Base-by-base conservation (phyloP, 306 rosid species). In the Aeschynomene evenia region DNA sequence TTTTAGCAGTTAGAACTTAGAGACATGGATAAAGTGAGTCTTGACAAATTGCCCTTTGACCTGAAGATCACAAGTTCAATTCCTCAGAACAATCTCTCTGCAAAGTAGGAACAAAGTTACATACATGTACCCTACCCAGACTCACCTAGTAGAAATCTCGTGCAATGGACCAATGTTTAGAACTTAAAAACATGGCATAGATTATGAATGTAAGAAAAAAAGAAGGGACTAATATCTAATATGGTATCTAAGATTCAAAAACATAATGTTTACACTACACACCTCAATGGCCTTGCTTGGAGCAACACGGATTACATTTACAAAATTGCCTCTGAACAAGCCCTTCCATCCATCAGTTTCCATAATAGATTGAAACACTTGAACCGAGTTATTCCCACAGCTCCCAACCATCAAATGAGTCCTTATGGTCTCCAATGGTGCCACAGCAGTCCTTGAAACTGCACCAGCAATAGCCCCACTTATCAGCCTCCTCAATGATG, bases 401-500 rank as follows among this genome's bases (percentile, higher is more conserved):
- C 82, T 83, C 33, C 86, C 90, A 48, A 79, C 86, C 86, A 88
- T 85, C 83, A 88, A 69, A 84, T 85, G 86, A 0, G 88, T 83
- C 79, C 83, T 77, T 68, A 85, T 72, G 19, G 90, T 88, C 84
- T 85, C 90, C 81, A 88, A 46, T 0, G 90, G 94, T 4, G 88
- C 86, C 20, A 88, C 88, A 0, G 63, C 82, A 8, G 82, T 77
- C 19, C 90, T 78, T 24, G 94, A 88, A 62, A 83, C 86, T 16
- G 74, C 91, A 55, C 92, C 89, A 4, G 96, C 92, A 21, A 84
- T 75, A 7, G 90, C 96, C 34, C 96, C 96, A 60, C 96, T 86
- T 10, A 85, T 66, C 79, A 89, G 67, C 81, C 75, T 74, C 60
- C 92, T 80, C 37, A 84, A 23, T 2, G 90, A 82, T 21, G 84